Evolutionary conservation across 179 eudicot genomes (phyloP), one percentile per base, ranked within the genome.

Genomic region (Sideroxylon spinosum): DNA sequence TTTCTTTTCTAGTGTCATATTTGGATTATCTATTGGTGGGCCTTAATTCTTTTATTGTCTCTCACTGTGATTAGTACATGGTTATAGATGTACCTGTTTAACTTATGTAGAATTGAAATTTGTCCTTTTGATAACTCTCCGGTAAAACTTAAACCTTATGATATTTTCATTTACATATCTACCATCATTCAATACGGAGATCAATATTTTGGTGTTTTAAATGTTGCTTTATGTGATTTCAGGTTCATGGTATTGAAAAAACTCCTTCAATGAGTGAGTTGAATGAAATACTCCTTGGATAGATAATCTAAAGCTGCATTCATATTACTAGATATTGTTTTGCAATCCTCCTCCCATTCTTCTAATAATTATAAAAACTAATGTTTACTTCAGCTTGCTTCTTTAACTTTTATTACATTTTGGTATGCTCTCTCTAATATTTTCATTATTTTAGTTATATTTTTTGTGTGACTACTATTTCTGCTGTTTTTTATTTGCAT

Each of bases 221-320:
- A 68, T 59, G 44, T 50, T 49, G 37, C 49, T 77, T 50, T 60
- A 60, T 81, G 60, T 86, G 75, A 70, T 85, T 81, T 62, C 90
- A 93, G 97, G 96, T 93, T 78, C 89, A 91, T 81, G 91, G 90
- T 52, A 83, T 93, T 77, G 94, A 93, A 82, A 93, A 85, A 86
- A 91, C 90, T 81, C 87, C 94, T 73, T 93, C 97, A 67, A 90
- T 93, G 97, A 93, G 96, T 76, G 96, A 91, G 86, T 78, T 93
- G 81, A 91, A 89, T 83, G 93, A 93, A 78, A 91, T 93, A 82
- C 91, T 93, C 78, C 86, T 93, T 68, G 97, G 94, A 62, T 96
- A 93, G 97, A 96, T 93, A 86, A 32, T 56, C 66, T 66, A 55
- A 28, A 26, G n/a, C n/a, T 37, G 4, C 67, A 6, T 22, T 12